A percentile compares a stretch with the other conserved stretches of the same genome.
Evolutionary conservation across 2,329 filamentous ascomycete species (phyloP).

Genomic region (Pochonia chlamydosporia): DNA sequence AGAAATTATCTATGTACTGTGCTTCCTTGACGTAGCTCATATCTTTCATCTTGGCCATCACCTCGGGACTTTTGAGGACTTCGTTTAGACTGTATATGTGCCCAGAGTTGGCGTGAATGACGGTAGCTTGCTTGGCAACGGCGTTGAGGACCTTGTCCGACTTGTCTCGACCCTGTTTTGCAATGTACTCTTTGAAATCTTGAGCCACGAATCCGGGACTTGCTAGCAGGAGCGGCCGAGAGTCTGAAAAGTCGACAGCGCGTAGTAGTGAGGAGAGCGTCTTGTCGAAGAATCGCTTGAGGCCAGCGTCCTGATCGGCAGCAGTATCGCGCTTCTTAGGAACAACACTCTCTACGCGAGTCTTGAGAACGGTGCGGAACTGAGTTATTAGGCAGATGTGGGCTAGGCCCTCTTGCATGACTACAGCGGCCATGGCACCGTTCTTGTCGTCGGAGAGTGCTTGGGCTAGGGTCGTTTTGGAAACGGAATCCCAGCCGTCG

Average conservation of each 20-base stretch:
- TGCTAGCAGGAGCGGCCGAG: conserved; percentile 73
- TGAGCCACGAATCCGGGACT: conserved; percentile 83
- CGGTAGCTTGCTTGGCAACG: conserved; percentile 56
- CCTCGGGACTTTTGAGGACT: conserved; percentile 74
- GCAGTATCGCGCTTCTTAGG: conserved; percentile 62
- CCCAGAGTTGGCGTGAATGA: conserved; percentile 80
- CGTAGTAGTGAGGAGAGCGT: conserved; percentile 69
- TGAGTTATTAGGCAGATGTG: conserved; percentile 81
- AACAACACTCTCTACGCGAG: conserved; percentile 55
- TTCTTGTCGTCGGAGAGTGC: conserved; percentile 72
- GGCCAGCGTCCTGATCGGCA: conserved; percentile 62
- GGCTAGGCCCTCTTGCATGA: conserved; percentile 85
- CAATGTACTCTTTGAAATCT: conserved; percentile 71
- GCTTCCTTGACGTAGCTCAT: conserved; percentile 87
- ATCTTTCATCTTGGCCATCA: conserved; percentile 71
- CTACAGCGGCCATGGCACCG: conserved; percentile 80
- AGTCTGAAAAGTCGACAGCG: conserved; percentile 66
- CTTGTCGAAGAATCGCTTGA: conserved; percentile 70
- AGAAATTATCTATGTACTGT: conserved; percentile 77
- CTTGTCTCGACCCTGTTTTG: conserved; percentile 50
- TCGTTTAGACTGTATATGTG: conserved; percentile 85
- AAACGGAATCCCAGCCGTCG: conserved; percentile 83
- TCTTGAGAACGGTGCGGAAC: conserved; percentile 68
- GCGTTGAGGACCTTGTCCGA: conserved; percentile 64
- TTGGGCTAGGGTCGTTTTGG: conserved; percentile 70